Conservation (phyloP, 176 grass and related monocot genomes). For the Lolium perenne region DNA sequence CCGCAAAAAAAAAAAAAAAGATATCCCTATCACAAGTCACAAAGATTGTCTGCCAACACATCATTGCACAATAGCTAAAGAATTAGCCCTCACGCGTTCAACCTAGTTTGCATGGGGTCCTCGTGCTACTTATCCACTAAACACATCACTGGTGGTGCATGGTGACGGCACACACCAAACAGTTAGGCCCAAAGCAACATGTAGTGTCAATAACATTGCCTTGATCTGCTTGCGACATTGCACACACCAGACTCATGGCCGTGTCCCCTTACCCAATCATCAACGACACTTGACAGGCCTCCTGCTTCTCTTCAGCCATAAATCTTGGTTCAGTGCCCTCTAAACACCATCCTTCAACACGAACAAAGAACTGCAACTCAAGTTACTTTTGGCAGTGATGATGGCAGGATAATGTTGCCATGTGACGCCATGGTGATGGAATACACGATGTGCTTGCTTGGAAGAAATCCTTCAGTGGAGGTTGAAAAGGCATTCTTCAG, state of each 20-base stretch:
- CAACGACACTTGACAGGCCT: no score
- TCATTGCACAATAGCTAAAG: neutral
- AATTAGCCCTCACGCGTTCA: no score
- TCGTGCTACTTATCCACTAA: no score
- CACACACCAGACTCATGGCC: neutral
- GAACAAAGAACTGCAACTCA: conserved; percentile 24
- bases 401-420: no score
- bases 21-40: neutral
- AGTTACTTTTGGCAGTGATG: conserved; percentile 7
- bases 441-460: neutral
- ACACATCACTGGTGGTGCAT: no score
- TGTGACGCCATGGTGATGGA: no score
- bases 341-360: neutral
- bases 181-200: neutral
- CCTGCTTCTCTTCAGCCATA: neutral
- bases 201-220: neutral
- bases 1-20: no score
- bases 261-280: conserved; percentile 32
- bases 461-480: conserved; percentile 43
- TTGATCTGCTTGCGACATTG: neutral
- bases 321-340: neutral
- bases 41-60: neutral
- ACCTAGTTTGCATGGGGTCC: no score
- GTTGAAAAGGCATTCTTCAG: neutral
- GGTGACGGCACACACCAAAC: neutral